These are phyloP conservation scores for Bolboschoenoplectus hybrid DNA, from an alignment of 202 grass and related monocot species.

Conservation along the genomic window DNA sequence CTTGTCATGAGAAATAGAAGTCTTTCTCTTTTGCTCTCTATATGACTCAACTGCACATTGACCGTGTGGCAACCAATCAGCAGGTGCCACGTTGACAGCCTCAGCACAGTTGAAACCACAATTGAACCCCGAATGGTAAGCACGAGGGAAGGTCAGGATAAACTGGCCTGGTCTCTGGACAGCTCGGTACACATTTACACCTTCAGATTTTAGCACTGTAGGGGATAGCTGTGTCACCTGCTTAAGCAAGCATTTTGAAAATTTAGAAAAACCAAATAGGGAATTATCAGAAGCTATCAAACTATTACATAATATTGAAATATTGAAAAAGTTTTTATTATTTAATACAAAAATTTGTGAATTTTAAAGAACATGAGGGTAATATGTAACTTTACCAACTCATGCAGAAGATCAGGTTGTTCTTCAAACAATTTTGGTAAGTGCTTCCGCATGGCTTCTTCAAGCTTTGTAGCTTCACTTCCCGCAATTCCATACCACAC, in stretches of 20 bases:
- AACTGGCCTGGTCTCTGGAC: slow-evolving; percentile 85
- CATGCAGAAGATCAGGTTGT: slow-evolving; percentile 94
- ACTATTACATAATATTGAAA: not conserved
- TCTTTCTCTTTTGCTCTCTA: slow-evolving; percentile 81
- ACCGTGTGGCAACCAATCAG: slow-evolving; percentile 89
- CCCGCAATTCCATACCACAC: slow-evolving; percentile 91
- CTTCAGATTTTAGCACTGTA: slow-evolving; percentile 90
- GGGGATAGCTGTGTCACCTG: slow-evolving; percentile 99
- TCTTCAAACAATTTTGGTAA: slow-evolving; percentile 88
- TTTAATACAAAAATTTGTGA: not conserved
- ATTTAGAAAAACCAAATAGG: slow-evolving; percentile 22
- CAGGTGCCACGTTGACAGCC: slow-evolving; percentile 90
- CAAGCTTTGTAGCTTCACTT: slow-evolving; percentile 68
- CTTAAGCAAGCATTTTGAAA: slow-evolving; percentile 5
- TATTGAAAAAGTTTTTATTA: not conserved
- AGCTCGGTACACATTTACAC: slow-evolving; percentile 75
- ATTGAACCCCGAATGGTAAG: slow-evolving; percentile 95
- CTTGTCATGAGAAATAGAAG: slow-evolving; percentile 90
- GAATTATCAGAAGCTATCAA: slow-evolving; percentile 7
- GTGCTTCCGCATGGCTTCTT: slow-evolving; percentile 90
- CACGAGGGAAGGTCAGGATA: slow-evolving; percentile 83
- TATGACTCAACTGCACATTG: slow-evolving; percentile 83
- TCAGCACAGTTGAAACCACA: slow-evolving; percentile 99
- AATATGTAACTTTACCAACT: slow-evolving; percentile 63
- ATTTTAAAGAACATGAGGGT: slow-evolving; percentile 34